Percentiles rank a stretch among this genome's conserved stretches.
These are phyloP conservation scores for Pseudocercospora vitis DNA, from an alignment of 2,329 filamentous ascomycete species.

Conservation along the genomic window DNA sequence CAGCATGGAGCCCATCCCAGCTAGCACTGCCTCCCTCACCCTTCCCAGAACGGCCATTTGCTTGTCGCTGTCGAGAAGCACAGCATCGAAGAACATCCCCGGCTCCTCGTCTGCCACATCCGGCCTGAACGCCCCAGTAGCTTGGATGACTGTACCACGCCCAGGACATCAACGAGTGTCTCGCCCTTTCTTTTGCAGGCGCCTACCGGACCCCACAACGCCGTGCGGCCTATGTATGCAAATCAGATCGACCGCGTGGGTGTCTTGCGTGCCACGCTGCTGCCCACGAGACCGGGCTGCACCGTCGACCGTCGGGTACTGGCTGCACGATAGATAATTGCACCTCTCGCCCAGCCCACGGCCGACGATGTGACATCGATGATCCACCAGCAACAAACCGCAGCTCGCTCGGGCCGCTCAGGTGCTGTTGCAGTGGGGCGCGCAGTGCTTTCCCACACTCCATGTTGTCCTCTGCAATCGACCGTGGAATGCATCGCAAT, in stretches of 20 bases:
- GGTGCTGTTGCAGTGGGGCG: slow-evolving; percentile 19
- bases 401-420: not conserved
- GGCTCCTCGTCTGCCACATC: slow-evolving; percentile 3
- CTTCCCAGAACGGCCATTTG: slow-evolving; percentile 9
- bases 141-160: slow-evolving; percentile 5
- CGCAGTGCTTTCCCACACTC: slow-evolving; percentile 23
- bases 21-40: not conserved
- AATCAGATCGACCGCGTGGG: slow-evolving; percentile 7
- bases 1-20: not conserved
- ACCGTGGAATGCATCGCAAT: slow-evolving; percentile 28
- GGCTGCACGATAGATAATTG: slow-evolving; percentile 18
- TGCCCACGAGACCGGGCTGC: slow-evolving; percentile 24
- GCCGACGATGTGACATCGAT: slow-evolving; percentile 12
- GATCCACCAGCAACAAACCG: slow-evolving; percentile 14
- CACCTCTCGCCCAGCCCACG: slow-evolving; percentile 5
- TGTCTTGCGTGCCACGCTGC: slow-evolving; percentile 11
- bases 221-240: slow-evolving; percentile 11
- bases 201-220: slow-evolving; percentile 12
- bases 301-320: slow-evolving; percentile 8
- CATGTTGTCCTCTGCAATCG: slow-evolving; percentile 12
- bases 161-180: not conserved
- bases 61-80: slow-evolving; percentile 12
- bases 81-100: not conserved
- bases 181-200: slow-evolving; percentile 1
- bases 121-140: slow-evolving; percentile 3